These are phyloP conservation scores for Tympanopsis confertula DNA, from an alignment of 2,329 filamentous ascomycete genomes.

Conservation along the genomic window DNA sequence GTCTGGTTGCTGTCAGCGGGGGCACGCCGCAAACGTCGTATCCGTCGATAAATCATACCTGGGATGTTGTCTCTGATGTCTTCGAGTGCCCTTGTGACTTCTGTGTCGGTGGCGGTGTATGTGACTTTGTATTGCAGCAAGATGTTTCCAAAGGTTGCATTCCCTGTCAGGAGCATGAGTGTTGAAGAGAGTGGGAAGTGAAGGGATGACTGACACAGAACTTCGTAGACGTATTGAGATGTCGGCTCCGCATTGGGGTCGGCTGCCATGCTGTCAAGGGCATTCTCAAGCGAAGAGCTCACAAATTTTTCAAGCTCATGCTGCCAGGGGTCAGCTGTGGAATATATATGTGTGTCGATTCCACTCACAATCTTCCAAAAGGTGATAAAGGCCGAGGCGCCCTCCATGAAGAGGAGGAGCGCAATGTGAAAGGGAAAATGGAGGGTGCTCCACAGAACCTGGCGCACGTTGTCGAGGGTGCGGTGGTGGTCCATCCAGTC, in stretches of 20 bases:
- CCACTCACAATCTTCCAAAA: constrained; percentile 23
- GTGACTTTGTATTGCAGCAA: too few species aligned
- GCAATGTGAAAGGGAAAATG: constrained; percentile 55
- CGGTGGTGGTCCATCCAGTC: constrained; percentile 54
- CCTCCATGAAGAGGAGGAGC: constrained; percentile 53
- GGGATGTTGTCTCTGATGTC: too few species aligned
- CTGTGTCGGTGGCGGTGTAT: too few species aligned
- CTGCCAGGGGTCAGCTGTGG: constrained; percentile 8
- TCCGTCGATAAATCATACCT: too few species aligned
- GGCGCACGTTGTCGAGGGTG: constrained; percentile 41
- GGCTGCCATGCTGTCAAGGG: not conserved
- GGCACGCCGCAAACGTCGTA: too few species aligned
- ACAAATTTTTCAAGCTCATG: constrained; percentile 5
- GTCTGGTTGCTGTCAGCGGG: too few species aligned
- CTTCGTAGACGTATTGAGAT: too few species aligned
- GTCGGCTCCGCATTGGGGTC: not conserved
- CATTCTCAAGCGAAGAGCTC: not conserved
- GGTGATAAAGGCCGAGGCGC: constrained; percentile 42
- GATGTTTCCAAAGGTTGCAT: too few species aligned
- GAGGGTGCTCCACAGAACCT: constrained; percentile 43
- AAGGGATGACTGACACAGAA: too few species aligned
- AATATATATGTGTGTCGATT: constrained; percentile 5
- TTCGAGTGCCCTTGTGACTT: too few species aligned
- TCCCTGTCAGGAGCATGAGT: too few species aligned
- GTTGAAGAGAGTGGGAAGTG: too few species aligned